These are phyloP conservation scores for Colletotrichum truncatum DNA, from an alignment of 2,329 filamentous ascomycete species.

Conservation along the genomic window DNA sequence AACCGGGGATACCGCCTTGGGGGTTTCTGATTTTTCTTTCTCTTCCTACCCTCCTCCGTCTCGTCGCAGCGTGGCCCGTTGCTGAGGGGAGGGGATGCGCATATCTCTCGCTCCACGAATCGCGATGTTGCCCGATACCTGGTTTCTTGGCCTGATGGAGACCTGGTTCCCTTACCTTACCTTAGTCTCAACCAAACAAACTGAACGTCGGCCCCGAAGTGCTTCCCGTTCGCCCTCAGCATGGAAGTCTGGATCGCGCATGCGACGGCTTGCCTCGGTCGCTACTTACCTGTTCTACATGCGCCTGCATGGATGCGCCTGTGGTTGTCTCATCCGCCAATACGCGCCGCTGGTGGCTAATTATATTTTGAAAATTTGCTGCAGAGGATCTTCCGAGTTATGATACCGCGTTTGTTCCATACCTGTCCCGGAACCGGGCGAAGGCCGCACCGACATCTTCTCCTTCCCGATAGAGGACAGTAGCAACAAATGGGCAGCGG, in stretches of 20 bases:
- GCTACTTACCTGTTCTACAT: constrained; percentile 5
- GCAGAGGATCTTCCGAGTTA: constrained; percentile 12
- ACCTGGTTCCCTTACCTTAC: not conserved
- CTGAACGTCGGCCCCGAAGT: not conserved
- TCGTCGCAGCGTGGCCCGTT: constrained; percentile 5
- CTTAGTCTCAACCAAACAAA: not conserved
- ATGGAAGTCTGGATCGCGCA: not conserved
- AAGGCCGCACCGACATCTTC: constrained; percentile 20
- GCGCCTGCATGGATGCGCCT: constrained; percentile 1
- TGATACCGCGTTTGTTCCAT: constrained; percentile 19
- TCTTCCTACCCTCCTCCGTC: not conserved
- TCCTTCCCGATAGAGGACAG: not conserved
- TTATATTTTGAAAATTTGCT: not conserved
- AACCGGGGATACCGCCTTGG: not conserved
- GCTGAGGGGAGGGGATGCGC: not conserved
- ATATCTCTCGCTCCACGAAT: constrained; percentile 26
- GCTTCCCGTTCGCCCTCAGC: not conserved
- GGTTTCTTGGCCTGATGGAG: not conserved
- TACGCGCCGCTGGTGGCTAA: not conserved
- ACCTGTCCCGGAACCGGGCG: not conserved
- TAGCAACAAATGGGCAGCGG: not conserved
- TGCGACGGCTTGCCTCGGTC: constrained; percentile 2
- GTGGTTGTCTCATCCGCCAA: not conserved
- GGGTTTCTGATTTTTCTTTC: not conserved
- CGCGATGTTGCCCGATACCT: constrained; percentile 10